Evolutionary conservation across 2,329 filamentous ascomycete genomes (phyloP), one percentile per base, ranked within the genome.

Genomic region (Paecilomyces variotii): DNA sequence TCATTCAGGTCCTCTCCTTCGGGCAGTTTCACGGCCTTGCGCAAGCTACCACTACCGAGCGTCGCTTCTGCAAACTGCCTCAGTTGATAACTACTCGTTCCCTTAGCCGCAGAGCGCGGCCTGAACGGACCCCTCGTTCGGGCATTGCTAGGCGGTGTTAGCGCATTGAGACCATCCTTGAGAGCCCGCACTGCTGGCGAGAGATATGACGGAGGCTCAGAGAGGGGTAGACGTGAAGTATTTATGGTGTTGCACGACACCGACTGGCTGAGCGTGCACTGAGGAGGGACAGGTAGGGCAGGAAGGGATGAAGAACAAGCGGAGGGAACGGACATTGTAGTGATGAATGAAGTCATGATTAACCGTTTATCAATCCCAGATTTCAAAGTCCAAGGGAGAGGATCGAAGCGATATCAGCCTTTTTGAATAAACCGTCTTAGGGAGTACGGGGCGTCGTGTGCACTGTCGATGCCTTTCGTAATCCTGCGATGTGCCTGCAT

Each of bases 21-120:
- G 12, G 95, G 94, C 61, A 99, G 81, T 80, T 93, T 96, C 65
- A 99, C 94, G 28, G 96, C 91, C 79, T 99, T 97, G 69, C 91
- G 86, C 77, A 99, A 78, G 76, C 92, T 97, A 54, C 94, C 94
- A 67, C 91, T 95, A 35, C 94, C 94, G 39, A 99, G 82, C 10
- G 94, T 99, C 53, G 95, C 94, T 76, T 99, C 95, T 56, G 94
- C 94, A 82, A 97, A 99, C 75, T 99, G 94, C 75, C 94, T 88
- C 66, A 99, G 82, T 77, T 97, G 94, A 80, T 96, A 96, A 74
- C 84, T 95, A 67, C 86, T 90, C 57, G 91, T 95, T 59, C 92
- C 91, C 74, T 94, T 95, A 70, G 87, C 88, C 51, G 87, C 80
- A 62, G 88, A 88, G 69, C 92, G 89, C 39, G 93, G 90, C 72